Percentiles rank a stretch among this genome's conserved stretches.
Evolutionary conservation across 2,329 filamentous ascomycete genomes (phyloP).

Genomic region (Sporothrix curviconia): DNA sequence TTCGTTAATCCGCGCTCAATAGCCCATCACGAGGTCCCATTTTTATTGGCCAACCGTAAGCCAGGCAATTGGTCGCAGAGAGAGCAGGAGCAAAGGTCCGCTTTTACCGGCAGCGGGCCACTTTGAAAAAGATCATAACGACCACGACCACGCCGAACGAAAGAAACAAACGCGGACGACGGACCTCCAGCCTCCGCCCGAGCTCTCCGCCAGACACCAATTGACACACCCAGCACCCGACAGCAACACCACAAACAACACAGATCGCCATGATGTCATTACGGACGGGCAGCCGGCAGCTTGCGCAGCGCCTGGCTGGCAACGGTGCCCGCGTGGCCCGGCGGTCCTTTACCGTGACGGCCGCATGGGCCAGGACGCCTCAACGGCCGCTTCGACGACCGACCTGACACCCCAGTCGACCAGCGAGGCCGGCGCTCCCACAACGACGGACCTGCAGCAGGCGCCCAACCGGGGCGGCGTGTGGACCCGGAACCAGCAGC

Average conservation of each 20-base stretch:
- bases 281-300: slow-evolving; percentile 34
- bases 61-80: slow-evolving; percentile 8
- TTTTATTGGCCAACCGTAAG: slow-evolving; percentile 12
- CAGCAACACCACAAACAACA: background rate
- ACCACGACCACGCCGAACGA: background rate
- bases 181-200: too few relatives aligned
- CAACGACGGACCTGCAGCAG: slow-evolving; percentile 46
- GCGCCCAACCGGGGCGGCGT: slow-evolving; percentile 76
- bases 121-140: slow-evolving; percentile 9
- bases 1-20: slow-evolving; percentile 1
- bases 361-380: slow-evolving; percentile 41
- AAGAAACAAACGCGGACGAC: too few relatives aligned
- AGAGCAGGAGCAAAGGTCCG: background rate
- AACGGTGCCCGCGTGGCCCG: slow-evolving; percentile 21
- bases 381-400: slow-evolving; percentile 31
- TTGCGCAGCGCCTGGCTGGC: slow-evolving; percentile 33
- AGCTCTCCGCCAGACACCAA: background rate
- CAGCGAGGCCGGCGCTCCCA: slow-evolving; percentile 23
- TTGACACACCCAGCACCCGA: background rate
- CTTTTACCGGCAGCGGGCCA: background rate
- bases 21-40: background rate
- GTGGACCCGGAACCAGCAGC: slow-evolving; percentile 83
- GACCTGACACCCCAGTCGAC: slow-evolving; percentile 36
- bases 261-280: slow-evolving; percentile 37
- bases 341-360: slow-evolving; percentile 44